Evolutionary conservation across 768 basidiomycete genomes (phyloP).

Genomic region (Leccinellum albellum): DNA sequence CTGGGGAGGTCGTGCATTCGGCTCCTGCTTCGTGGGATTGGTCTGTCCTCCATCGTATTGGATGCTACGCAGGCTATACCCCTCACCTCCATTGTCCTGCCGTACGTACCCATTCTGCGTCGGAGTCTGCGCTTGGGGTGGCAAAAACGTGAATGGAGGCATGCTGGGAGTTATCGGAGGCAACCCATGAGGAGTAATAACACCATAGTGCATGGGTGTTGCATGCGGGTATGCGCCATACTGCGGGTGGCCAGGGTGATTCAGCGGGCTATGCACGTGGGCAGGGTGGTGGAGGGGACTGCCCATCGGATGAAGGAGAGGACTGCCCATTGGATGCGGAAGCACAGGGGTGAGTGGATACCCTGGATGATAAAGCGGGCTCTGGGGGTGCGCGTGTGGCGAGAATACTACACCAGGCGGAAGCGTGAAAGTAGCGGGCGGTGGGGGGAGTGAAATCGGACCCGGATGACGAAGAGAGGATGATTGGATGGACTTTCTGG

Average conservation of each 20-base stretch:
- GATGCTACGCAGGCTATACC: background rate
- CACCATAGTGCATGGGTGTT: slow-evolving; percentile 26
- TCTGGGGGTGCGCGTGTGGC: slow-evolving; percentile 33
- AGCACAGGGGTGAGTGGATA: slow-evolving; percentile 29
- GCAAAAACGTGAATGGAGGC: slow-evolving; percentile 88
- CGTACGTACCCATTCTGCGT: slow-evolving; percentile 17
- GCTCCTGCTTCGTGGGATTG: slow-evolving; percentile 6
- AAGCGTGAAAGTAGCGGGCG: slow-evolving; percentile 46
- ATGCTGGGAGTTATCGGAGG: slow-evolving; percentile 95
- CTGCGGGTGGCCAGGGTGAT: slow-evolving; percentile 30
- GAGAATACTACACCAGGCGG: slow-evolving; percentile 35
- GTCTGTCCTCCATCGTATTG: slow-evolving; percentile 8
- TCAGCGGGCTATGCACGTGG: slow-evolving; percentile 30
- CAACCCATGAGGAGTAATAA: slow-evolving; percentile 73
- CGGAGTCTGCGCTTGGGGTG: slow-evolving; percentile 37
- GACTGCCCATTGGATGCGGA: slow-evolving; percentile 28
- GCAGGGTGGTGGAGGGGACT: slow-evolving; percentile 31
- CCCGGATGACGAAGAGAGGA: slow-evolving; percentile 59
- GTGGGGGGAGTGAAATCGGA: slow-evolving; percentile 65
- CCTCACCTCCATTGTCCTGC: slow-evolving; percentile 3
- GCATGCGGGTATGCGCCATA: slow-evolving; percentile 25
- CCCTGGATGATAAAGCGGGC: slow-evolving; percentile 39
- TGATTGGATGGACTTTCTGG: slow-evolving; percentile 18
- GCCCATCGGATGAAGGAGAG: slow-evolving; percentile 39
- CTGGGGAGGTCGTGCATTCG: slow-evolving; percentile 4